A percentile compares a stretch with the other conserved stretches of the same genome.
Conservation (phyloP, 1,284 basidiomycete genomes). For the Tetrapyrgos nigripes region DNA sequence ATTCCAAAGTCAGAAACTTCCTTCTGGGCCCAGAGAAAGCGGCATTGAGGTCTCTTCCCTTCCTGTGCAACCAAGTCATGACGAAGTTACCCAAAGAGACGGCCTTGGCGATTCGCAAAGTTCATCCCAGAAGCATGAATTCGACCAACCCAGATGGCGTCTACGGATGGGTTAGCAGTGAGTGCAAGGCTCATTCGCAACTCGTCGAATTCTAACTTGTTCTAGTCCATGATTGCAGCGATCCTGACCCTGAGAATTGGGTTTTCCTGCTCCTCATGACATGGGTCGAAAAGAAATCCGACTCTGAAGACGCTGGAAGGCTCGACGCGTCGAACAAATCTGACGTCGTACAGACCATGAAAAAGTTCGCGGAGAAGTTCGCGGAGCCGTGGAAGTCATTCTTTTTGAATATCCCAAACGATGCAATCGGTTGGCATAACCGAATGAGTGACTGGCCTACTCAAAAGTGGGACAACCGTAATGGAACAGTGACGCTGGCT, state of each 20-base stretch:
- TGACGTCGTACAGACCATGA: background rate
- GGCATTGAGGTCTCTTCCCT: background rate
- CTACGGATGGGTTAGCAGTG: conserved; percentile 1
- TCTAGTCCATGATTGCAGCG: background rate
- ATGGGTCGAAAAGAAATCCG: background rate
- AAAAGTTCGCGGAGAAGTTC: background rate
- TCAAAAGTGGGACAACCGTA: conserved; percentile 2
- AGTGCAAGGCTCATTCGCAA: too few relatives aligned
- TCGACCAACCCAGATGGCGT: background rate
- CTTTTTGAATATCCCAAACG: background rate
- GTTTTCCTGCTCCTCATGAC: conserved; percentile 1
- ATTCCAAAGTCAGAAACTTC: conserved; percentile 5
- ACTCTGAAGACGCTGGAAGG: background rate
- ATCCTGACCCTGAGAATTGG: background rate
- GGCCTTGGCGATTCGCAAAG: background rate
- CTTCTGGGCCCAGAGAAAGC: conserved; percentile 8
- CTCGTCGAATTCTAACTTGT: too few relatives aligned
- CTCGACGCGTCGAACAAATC: background rate
- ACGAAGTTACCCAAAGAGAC: background rate
- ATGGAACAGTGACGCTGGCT: conserved; percentile 6
- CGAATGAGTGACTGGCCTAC: conserved; percentile 7
- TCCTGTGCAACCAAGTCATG: background rate
- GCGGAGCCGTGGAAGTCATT: conserved; percentile 7
- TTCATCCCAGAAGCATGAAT: background rate
- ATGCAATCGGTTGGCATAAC: conserved; percentile 3